Percentiles rank a stretch among this genome's conserved stretches.
Conservation (phyloP, 768 basidiomycete species). For the Wakefieldia striispora region DNA sequence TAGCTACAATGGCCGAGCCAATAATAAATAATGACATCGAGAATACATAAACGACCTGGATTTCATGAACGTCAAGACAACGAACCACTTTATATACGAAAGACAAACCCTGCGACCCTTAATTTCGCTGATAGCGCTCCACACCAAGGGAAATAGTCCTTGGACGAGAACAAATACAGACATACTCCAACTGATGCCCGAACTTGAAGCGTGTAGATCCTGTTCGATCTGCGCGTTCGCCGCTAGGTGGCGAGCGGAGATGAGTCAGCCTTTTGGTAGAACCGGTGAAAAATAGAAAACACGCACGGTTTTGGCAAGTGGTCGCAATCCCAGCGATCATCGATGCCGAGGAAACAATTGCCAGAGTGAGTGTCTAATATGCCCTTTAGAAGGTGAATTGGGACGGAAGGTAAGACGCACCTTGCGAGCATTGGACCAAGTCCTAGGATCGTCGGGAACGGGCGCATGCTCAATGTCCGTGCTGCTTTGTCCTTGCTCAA, state of each 20-base stretch:
- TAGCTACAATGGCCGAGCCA: constrained; percentile 58
- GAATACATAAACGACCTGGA: constrained; percentile 52
- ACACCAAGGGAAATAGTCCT: constrained; percentile 63
- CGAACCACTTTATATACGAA: neutral
- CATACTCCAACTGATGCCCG: constrained; percentile 64
- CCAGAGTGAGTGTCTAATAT: constrained; percentile 22
- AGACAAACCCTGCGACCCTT: constrained; percentile 62
- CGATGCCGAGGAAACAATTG: constrained; percentile 28
- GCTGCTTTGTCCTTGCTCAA: neutral
- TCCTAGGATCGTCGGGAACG: constrained; percentile 60
- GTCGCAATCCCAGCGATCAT: constrained; percentile 27
- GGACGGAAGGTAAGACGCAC: constrained; percentile 27
- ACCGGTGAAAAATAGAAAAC: neutral
- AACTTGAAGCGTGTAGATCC: constrained; percentile 57
- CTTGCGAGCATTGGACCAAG: constrained; percentile 56
- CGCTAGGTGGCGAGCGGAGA: constrained; percentile 38
- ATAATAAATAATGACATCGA: constrained; percentile 53
- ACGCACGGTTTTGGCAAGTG: constrained; percentile 29
- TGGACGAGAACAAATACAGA: constrained; percentile 72
- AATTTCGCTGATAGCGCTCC: constrained; percentile 73
- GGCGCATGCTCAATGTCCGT: constrained; percentile 36
- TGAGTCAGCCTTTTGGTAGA: neutral
- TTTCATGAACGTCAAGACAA: neutral
- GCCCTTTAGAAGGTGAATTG: neutral
- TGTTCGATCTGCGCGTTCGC: constrained; percentile 63